Evolutionary conservation across 352 stramenopile species (phyloP).

Genomic region (Pythium sp.): DNA sequence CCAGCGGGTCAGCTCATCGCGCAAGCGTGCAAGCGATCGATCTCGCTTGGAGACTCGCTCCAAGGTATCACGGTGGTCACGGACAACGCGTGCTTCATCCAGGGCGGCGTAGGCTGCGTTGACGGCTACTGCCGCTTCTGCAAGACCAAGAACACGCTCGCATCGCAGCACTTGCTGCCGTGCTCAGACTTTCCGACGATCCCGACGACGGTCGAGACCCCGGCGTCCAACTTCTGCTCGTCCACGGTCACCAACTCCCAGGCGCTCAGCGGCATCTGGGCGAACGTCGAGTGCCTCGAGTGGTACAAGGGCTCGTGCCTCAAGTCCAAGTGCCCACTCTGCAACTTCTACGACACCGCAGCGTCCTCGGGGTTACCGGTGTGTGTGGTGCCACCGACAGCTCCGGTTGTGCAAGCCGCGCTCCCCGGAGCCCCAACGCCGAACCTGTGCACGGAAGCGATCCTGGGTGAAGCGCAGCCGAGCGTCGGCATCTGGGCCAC

Average conservation of each 20-base stretch:
- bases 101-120: slow-evolving; percentile 3
- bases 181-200: slow-evolving; percentile 9
- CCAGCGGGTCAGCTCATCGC: slow-evolving; percentile 1
- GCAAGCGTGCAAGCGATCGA: not conserved
- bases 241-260: not conserved
- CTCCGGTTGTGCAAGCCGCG: not conserved
- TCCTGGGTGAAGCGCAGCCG: slow-evolving; percentile 2
- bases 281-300: slow-evolving; percentile 12
- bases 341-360: slow-evolving; percentile 11
- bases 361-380: slow-evolving; percentile 1
- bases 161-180: slow-evolving; percentile 6
- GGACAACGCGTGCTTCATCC: slow-evolving; percentile 4
- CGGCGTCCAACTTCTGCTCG: slow-evolving; percentile 9
- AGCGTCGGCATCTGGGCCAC: slow-evolving; percentile 15
- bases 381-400: slow-evolving; percentile 1
- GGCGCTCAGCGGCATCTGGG: slow-evolving; percentile 17
- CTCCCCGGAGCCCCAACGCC: not conserved
- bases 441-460: slow-evolving; percentile 14
- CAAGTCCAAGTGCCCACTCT: slow-evolving; percentile 10
- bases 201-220: slow-evolving; percentile 1
- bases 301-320: slow-evolving; percentile 12
- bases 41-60: slow-evolving; percentile 6
- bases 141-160: slow-evolving; percentile 11
- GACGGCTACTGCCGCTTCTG: slow-evolving; percentile 14
- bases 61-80: slow-evolving; percentile 13